Evolutionary conservation across 2,329 filamentous ascomycete species (phyloP).

Genomic region (Trichoderma citrinoviride): DNA sequence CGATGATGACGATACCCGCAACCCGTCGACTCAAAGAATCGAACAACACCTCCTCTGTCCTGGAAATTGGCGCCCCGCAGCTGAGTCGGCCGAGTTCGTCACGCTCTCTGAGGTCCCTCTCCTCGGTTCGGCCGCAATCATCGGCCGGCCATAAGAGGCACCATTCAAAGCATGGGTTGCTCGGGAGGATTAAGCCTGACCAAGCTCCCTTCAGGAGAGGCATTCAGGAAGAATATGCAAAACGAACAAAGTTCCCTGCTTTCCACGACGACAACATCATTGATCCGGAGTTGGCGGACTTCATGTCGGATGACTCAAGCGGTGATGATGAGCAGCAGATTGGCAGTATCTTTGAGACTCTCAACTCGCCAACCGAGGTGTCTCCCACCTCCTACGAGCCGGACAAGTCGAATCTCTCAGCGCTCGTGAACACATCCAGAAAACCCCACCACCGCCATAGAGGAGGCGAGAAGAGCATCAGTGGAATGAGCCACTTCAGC

Average conservation of each 20-base stretch:
- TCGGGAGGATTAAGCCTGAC: constrained; percentile 74
- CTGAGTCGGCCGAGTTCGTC: constrained; percentile 91
- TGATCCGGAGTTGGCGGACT: constrained; percentile 90
- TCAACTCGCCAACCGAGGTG: constrained; percentile 60
- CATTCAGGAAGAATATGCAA: constrained; percentile 61
- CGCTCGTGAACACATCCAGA: constrained; percentile 68
- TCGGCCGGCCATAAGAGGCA: constrained; percentile 74
- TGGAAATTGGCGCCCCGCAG: constrained; percentile 84
- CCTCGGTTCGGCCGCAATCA: constrained; percentile 69
- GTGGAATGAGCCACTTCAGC: constrained; percentile 65
- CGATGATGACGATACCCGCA: constrained; percentile 69
- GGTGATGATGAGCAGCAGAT: constrained; percentile 76
- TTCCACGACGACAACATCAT: constrained; percentile 99
- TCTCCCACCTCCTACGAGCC: constrained; percentile 66
- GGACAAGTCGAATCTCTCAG: constrained; percentile 70
- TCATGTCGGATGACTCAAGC: constrained; percentile 93
- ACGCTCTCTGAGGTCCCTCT: constrained; percentile 75
- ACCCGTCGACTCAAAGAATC: constrained; percentile 68
- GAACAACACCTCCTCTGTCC: constrained; percentile 79
- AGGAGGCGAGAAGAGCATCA: constrained; percentile 71
- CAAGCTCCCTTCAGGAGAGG: constrained; percentile 82
- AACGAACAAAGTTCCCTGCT: constrained; percentile 69
- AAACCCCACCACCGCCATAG: constrained; percentile 69
- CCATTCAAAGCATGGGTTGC: constrained; percentile 81
- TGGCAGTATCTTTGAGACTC: constrained; percentile 76